Conservation (phyloP, 495 filamentous ascomycete genomes). For the Xylaria scruposa region DNA sequence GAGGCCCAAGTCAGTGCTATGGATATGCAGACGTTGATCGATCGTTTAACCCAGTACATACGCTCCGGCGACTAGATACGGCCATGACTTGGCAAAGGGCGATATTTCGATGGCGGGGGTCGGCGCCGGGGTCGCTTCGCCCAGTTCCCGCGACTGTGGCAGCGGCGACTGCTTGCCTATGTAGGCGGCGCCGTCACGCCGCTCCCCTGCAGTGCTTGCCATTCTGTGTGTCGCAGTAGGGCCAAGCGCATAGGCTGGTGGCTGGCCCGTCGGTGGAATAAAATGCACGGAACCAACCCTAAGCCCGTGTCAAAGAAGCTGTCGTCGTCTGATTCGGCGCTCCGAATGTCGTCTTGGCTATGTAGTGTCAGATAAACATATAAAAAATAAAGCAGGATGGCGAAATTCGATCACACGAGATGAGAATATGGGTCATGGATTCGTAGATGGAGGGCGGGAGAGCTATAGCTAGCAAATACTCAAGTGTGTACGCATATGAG, state of each 20-base stretch:
- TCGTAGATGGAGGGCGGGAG: not conserved
- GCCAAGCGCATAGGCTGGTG: slow-evolving; percentile 30
- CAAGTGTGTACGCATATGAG: not conserved
- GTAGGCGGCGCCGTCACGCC: slow-evolving; percentile 22
- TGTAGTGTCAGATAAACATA: not conserved
- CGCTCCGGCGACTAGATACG: slow-evolving; percentile 89
- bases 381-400: not conserved
- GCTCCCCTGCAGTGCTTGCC: slow-evolving; percentile 26
- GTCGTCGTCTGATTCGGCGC: not conserved
- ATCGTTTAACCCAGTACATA: slow-evolving; percentile 47
- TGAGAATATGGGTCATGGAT: not conserved
- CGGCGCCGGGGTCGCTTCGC: slow-evolving; percentile 58
- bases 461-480: not conserved
- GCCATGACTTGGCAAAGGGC: slow-evolving; percentile 78
- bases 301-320: not conserved
- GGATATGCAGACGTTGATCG: slow-evolving; percentile 7
- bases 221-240: slow-evolving; percentile 33
- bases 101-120: slow-evolving; percentile 45
- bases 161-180: slow-evolving; percentile 41
- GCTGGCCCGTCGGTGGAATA: slow-evolving; percentile 29
- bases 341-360: not conserved
- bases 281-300: not conserved
- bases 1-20: slow-evolving; percentile 14
- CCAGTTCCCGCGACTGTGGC: slow-evolving; percentile 68
- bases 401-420: not conserved